Evolutionary conservation across 495 filamentous ascomycete species (phyloP).

Genomic region (Daldinia childiae): DNA sequence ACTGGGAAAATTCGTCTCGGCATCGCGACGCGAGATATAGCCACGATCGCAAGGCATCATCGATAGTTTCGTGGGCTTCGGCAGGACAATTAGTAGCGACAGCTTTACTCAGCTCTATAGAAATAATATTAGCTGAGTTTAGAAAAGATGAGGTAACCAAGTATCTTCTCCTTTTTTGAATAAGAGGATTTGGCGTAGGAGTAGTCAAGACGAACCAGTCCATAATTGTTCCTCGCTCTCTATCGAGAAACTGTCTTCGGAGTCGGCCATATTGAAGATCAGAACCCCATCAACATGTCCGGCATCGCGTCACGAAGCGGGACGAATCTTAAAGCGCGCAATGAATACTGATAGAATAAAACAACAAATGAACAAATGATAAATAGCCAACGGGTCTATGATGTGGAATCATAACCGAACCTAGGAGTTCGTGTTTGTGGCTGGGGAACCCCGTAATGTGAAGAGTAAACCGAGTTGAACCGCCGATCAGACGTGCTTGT

Average conservation of each 20-base stretch:
- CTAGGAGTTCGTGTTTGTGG: slow-evolving; percentile 14
- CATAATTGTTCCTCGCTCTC: slow-evolving; percentile 94
- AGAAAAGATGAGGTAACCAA: neutral
- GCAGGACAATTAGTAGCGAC: slow-evolving; percentile 75
- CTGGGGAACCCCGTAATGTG: slow-evolving; percentile 6
- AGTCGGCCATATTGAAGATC: slow-evolving; percentile 61
- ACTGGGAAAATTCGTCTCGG: slow-evolving; percentile 83
- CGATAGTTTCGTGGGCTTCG: slow-evolving; percentile 74
- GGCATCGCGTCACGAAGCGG: slow-evolving; percentile 35
- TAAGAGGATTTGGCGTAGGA: neutral
- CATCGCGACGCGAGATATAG: slow-evolving; percentile 79
- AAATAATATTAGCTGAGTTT: slow-evolving; percentile 11
- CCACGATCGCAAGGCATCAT: slow-evolving; percentile 85
- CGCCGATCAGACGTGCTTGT: slow-evolving; percentile 34
- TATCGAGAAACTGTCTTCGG: slow-evolving; percentile 71
- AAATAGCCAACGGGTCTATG: slow-evolving; percentile 7
- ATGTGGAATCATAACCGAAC: slow-evolving; percentile 29
- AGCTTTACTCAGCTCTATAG: slow-evolving; percentile 81
- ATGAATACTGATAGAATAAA: slow-evolving; percentile 17
- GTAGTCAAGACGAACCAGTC: slow-evolving; percentile 69
- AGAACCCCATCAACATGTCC: slow-evolving; percentile 26
- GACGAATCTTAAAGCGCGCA: slow-evolving; percentile 7
- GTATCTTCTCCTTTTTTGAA: neutral
- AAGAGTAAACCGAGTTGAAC: neutral
- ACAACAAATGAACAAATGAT: slow-evolving; percentile 23